phyloP scores from a whole-genome alignment of 2,329 filamentous ascomycete species.

The Cercospora brassicicola region DNA sequence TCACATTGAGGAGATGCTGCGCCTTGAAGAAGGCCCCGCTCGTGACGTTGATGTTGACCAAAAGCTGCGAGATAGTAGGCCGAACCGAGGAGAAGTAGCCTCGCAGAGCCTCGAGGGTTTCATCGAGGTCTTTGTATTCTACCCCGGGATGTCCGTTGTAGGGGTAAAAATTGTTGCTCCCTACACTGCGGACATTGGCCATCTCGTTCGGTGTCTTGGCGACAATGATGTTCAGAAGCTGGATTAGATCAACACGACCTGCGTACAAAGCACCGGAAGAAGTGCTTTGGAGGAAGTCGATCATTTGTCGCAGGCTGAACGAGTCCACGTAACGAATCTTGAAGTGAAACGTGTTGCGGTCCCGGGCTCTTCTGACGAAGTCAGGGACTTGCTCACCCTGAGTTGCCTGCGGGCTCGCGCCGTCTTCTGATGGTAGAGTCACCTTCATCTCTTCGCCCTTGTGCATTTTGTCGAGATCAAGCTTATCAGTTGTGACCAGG shows the following conservation, averaged over 20 bases:
- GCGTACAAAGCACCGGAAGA: constrained; percentile 42
- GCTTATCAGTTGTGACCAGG: constrained; percentile 36
- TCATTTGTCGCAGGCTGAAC: constrained; percentile 44
- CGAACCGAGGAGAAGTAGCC: constrained; percentile 65
- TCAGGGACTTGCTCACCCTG: constrained; percentile 20
- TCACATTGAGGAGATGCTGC: constrained; percentile 34
- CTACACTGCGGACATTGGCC: constrained; percentile 47
- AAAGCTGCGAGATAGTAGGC: constrained; percentile 56
- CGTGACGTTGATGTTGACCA: constrained; percentile 65
- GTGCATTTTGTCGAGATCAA: constrained; percentile 27
- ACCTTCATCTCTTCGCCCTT: constrained; percentile 30
- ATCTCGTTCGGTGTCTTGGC: constrained; percentile 50
- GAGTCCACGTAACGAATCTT: constrained; percentile 39
- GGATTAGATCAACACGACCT: constrained; percentile 54
- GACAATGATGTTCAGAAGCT: constrained; percentile 61
- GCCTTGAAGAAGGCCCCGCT: constrained; percentile 59
- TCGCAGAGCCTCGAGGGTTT: constrained; percentile 57
- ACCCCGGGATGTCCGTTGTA: constrained; percentile 36
- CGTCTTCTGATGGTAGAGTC: constrained; percentile 33
- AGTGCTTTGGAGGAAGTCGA: constrained; percentile 46
- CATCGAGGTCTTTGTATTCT: constrained; percentile 47
- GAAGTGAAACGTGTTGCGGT: constrained; percentile 41
- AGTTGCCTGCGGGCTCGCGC: neutral
- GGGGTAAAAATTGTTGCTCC: constrained; percentile 56
- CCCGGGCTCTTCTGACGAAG: constrained; percentile 31